Base-by-base conservation (phyloP, 352 stramenopile species). In the Globisporangium mamillatum region DNA sequence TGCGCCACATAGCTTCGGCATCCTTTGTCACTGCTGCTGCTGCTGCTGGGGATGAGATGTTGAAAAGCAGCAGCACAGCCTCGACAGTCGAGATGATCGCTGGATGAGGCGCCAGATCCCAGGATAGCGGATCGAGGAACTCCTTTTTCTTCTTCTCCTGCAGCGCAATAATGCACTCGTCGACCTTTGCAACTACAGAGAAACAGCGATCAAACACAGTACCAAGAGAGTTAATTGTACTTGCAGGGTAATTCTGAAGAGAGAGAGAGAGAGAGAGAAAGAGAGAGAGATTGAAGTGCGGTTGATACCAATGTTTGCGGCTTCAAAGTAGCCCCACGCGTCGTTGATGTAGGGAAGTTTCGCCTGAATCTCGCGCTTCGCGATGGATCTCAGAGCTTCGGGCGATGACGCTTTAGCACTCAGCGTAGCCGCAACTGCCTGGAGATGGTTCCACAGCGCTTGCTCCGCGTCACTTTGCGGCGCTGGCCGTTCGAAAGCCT, bases 91-190 rank as follows among this genome's bases (percentile, higher is more conserved):
- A 73, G 12, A 90, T 55, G 1, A 90, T 68, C 44, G 72, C 77
- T 55, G 72, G 36, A 22, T 83, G 80, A 0, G 84, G 81, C 9
- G 63, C 29, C 25, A 90, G 68, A 68, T 90, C 82, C 81, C 79
- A 92, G 1, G 75, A 82, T 34, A 92, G 69, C 4, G 82, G 78
- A 18, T 90, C 80, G 9, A 92, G 73, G 50, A 92, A 92, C 6
- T 84, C 80, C 12, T 74, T 74, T 67, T 90, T 88, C 7, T 64
- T 72, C 52, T 79, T 70, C 24, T 79, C 80, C 67, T 90, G 82
- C 3, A 92, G 73, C 44, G 75, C 74, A 38, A 92, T 86, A 20
- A 79, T 80, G 64, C 79, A 77, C 20, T 90, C 79, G 50, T 92
- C 84, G 14, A 89, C 82, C 1, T 69, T 70, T 3, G 84, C 75